Percentiles rank a stretch among this genome's conserved stretches.
Conservation (phyloP, 805 yeast genomes). For the Jamesozyma spencerorum region DNA sequence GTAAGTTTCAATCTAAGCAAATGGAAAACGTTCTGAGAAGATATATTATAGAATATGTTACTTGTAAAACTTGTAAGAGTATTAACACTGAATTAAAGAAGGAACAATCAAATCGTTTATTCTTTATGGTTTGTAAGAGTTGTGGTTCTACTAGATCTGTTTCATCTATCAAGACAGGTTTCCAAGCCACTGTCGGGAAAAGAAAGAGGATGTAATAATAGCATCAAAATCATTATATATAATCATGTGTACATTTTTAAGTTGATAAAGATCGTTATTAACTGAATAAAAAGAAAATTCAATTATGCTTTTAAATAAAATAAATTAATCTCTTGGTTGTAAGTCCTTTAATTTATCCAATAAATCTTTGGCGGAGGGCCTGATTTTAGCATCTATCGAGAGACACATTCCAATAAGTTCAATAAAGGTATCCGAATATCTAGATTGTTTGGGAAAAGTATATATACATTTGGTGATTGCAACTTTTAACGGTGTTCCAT, state of each 20-base stretch:
- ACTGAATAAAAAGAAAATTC: background rate
- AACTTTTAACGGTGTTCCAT: constrained; percentile 72
- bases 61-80: constrained; percentile 97
- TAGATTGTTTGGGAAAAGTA: constrained; percentile 27
- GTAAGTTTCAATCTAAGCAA: constrained; percentile 96
- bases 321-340: background rate
- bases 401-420: constrained; percentile 53
- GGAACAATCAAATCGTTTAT: constrained; percentile 92
- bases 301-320: background rate
- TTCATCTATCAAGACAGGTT: constrained; percentile 96
- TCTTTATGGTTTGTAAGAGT: constrained; percentile 93
- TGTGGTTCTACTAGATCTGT: constrained; percentile 98
- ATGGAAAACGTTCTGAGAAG: constrained; percentile 93
- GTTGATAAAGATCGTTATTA: constrained; percentile 1
- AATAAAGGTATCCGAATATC: constrained; percentile 48
- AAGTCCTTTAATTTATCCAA: constrained; percentile 34
- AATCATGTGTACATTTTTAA: constrained; percentile 5
- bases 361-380: constrained; percentile 60
- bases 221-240: constrained; percentile 4
- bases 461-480: constrained; percentile 66
- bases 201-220: constrained; percentile 51
- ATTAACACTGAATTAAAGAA: constrained; percentile 93
- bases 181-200: constrained; percentile 94
- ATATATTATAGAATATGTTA: constrained; percentile 93
- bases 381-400: constrained; percentile 44